Evolutionary conservation across 2,329 filamentous ascomycete species (phyloP).

Genomic region (Aspergillus sp.): DNA sequence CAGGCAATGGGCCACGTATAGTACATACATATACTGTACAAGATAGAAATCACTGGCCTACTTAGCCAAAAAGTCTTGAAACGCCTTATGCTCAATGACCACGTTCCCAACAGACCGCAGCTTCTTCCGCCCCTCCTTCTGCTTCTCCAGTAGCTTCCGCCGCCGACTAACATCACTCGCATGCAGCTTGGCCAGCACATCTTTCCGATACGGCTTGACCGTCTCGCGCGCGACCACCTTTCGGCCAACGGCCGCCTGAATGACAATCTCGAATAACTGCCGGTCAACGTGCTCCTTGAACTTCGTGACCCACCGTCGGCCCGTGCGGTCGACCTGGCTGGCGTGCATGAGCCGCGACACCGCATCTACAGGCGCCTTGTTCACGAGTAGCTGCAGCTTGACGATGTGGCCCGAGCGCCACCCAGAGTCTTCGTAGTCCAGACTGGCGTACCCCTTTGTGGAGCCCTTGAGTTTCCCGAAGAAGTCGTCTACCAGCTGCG

Average conservation of each 20-base stretch:
- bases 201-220: constrained; percentile 92
- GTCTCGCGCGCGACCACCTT: constrained; percentile 85
- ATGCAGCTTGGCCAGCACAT: constrained; percentile 87
- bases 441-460: constrained; percentile 89
- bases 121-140: constrained; percentile 90
- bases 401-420: constrained; percentile 73
- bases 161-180: constrained; percentile 77
- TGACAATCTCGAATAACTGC: constrained; percentile 95
- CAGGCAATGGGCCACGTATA: neutral
- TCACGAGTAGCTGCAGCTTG: constrained; percentile 88
- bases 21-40: neutral
- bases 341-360: constrained; percentile 82
- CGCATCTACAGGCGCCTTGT: constrained; percentile 86
- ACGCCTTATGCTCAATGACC: constrained; percentile 90
- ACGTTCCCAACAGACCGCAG: constrained; percentile 73
- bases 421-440: constrained; percentile 94
- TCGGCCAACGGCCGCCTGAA: constrained; percentile 79
- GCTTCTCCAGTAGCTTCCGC: constrained; percentile 85
- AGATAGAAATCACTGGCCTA: constrained; percentile 26
- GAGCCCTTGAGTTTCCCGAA: constrained; percentile 92
- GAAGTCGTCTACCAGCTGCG: constrained; percentile 89
- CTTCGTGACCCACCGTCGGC: constrained; percentile 81
- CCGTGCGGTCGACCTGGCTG: constrained; percentile 72
- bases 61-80: constrained; percentile 87
- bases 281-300: constrained; percentile 96